Conservation (phyloP, 2,329 filamentous ascomycete species). For the Colletotrichum godetiae region DNA sequence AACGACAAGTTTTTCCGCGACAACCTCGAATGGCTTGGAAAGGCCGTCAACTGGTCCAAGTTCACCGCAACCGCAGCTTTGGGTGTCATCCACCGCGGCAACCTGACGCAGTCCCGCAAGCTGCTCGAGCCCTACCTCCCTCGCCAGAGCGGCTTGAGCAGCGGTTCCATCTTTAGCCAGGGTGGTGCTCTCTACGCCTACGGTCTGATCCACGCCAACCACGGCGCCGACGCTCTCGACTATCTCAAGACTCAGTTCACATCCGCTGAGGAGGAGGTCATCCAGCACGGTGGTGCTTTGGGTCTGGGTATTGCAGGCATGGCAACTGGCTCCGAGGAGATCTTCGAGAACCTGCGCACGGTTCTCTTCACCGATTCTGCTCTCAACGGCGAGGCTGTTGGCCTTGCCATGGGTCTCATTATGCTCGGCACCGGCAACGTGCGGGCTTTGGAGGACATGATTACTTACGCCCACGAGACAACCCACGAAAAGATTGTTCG, state of each 20-base stretch:
- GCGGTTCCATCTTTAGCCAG: slow-evolving; percentile 93
- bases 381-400: slow-evolving; percentile 95
- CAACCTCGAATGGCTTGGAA: slow-evolving; percentile 97
- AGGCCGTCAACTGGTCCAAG: slow-evolving; percentile 99
- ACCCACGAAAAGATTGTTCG: slow-evolving; percentile 99
- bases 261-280: slow-evolving; percentile 86
- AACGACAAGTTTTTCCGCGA: slow-evolving; percentile 99
- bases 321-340: slow-evolving; percentile 90
- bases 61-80: slow-evolving; percentile 97
- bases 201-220: slow-evolving; percentile 96
- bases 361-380: slow-evolving; percentile 95
- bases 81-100: slow-evolving; percentile 96
- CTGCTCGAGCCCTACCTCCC: slow-evolving; percentile 95
- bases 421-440: slow-evolving; percentile 99
- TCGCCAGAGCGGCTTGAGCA: slow-evolving; percentile 76
- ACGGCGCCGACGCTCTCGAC: slow-evolving; percentile 88
- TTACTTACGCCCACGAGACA: slow-evolving; percentile 96
- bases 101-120: slow-evolving; percentile 92
- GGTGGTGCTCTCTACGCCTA: slow-evolving; percentile 96
- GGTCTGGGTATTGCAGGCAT: slow-evolving; percentile 97
- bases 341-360: slow-evolving; percentile 90
- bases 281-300: slow-evolving; percentile 95
- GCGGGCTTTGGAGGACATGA: slow-evolving; percentile 95
- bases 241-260: slow-evolving; percentile 82
- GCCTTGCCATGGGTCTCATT: slow-evolving; percentile 94